Evolutionary conservation across 176 grass and related monocot genomes (phyloP).

Genomic region (Leersia perrieri): DNA sequence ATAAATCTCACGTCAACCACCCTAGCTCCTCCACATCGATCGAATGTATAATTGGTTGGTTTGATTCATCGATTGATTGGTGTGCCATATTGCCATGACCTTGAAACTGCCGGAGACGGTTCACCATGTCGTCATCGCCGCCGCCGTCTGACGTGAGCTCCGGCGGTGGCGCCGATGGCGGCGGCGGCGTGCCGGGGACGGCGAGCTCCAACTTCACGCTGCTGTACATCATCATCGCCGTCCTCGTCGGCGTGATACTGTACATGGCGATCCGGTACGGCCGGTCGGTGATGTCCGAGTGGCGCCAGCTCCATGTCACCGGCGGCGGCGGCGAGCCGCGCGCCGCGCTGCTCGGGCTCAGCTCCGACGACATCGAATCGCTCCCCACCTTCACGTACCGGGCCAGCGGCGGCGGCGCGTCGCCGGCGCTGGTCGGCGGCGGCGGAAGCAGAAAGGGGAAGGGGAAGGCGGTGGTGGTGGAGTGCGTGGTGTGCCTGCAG

Average conservation of each 20-base stretch:
- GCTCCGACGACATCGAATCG: slow-evolving; percentile 43
- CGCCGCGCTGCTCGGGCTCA: slow-evolving; percentile 2
- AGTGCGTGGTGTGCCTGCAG: slow-evolving; percentile 62
- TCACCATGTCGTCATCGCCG: slow-evolving; percentile 12
- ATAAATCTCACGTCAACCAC: slow-evolving; percentile 28
- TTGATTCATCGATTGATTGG: slow-evolving; percentile 7
- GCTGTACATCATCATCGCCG: slow-evolving; percentile 48
- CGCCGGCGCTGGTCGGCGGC: neutral
- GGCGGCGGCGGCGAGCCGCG: neutral
- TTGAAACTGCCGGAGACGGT: neutral
- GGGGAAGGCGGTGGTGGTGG: slow-evolving; percentile 22
- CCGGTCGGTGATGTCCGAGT: slow-evolving; percentile 17
- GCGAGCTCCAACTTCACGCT: slow-evolving; percentile 39
- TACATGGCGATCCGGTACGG: slow-evolving; percentile 40
- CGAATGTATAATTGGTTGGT: slow-evolving; percentile 31
- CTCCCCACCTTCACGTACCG: slow-evolving; percentile 52
- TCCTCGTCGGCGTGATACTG: slow-evolving; percentile 27
- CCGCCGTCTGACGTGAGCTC: neutral
- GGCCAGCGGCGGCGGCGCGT: neutral
- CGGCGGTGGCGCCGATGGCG: neutral
- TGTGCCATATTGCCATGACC: slow-evolving; percentile 8
- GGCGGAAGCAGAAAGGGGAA: neutral
- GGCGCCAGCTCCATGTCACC: neutral
- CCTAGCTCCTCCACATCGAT: neutral
- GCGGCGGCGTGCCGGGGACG: neutral